Evolutionary conservation across 2,329 filamentous ascomycete genomes (phyloP).

Genomic region (Phialocephala subalpina): DNA sequence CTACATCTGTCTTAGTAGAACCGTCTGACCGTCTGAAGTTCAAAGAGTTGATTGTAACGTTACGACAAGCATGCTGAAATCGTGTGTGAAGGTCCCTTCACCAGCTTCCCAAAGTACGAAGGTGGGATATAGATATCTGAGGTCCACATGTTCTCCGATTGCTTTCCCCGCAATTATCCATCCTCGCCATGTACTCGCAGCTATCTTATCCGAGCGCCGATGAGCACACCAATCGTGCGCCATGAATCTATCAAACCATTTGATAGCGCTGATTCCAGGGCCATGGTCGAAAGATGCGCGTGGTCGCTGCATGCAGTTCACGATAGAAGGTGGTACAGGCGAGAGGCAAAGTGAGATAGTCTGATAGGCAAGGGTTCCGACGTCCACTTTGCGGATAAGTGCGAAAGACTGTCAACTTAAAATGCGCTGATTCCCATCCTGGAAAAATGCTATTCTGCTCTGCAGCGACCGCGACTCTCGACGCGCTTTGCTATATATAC

Average conservation of each 20-base stretch:
- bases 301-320: background rate
- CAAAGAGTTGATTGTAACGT: background rate
- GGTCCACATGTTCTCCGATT: background rate
- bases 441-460: background rate
- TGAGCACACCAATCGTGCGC: background rate
- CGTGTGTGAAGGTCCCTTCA: background rate
- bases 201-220: slow-evolving; percentile 1
- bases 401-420: background rate
- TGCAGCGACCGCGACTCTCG: background rate
- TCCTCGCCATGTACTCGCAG: background rate
- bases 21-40: background rate
- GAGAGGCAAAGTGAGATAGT: background rate
- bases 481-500: background rate
- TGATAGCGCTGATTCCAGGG: slow-evolving; percentile 1
- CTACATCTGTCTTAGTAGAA: background rate
- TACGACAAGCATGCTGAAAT: background rate
- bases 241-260: slow-evolving; percentile 2
- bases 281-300: slow-evolving; percentile 8
- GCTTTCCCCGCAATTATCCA: slow-evolving; percentile 13
- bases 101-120: background rate
- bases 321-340: background rate
- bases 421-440: slow-evolving; percentile 5
- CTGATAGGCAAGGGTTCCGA: background rate
- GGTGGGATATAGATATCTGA: background rate
- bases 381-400: slow-evolving; percentile 7